Conservation (phyloP, 768 basidiomycete species). For the Zangia roseola region DNA sequence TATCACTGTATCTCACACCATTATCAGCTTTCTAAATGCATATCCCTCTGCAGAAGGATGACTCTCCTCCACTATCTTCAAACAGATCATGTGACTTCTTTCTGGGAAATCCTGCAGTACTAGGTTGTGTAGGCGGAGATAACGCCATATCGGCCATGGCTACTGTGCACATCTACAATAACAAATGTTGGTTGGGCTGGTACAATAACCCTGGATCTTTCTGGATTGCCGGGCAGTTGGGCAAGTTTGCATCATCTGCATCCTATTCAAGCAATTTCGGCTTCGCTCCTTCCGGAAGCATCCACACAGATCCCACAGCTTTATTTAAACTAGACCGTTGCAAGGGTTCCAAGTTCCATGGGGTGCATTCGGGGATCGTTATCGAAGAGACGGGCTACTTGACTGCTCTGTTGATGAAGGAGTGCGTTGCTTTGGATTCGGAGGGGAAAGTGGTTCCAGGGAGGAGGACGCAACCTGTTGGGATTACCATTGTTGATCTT, state of each 20-base stretch:
- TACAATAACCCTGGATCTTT: conserved; percentile 35
- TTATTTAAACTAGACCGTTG: conserved; percentile 16
- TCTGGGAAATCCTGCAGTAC: no score
- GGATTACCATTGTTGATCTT: conserved; percentile 10
- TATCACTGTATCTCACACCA: no score
- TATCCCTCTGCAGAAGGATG: no score
- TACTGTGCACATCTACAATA: conserved; percentile 26
- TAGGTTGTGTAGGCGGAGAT: no score
- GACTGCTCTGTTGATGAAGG: conserved; percentile 49
- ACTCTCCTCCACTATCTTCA: no score
- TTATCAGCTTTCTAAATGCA: no score
- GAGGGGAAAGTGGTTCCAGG: conserved; percentile 9
- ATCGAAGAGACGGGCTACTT: conserved; percentile 43
- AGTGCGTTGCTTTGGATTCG: conserved; percentile 8
- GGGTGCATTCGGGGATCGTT: conserved; percentile 61
- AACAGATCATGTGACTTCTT: no score
- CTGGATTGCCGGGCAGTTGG: conserved; percentile 22
- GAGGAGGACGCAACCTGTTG: conserved; percentile 8
- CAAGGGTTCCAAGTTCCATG: conserved; percentile 64
- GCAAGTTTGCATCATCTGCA: conserved; percentile 13
- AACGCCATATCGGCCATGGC: no score
- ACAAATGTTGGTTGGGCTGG: conserved; percentile 31
- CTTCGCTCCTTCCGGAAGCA: conserved; percentile 1
- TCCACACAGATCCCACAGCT: conserved; percentile 19
- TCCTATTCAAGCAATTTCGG: not conserved